These are phyloP conservation scores for Fusarium sp. DNA, from an alignment of 2,329 filamentous ascomycete species.

Conservation along the genomic window DNA sequence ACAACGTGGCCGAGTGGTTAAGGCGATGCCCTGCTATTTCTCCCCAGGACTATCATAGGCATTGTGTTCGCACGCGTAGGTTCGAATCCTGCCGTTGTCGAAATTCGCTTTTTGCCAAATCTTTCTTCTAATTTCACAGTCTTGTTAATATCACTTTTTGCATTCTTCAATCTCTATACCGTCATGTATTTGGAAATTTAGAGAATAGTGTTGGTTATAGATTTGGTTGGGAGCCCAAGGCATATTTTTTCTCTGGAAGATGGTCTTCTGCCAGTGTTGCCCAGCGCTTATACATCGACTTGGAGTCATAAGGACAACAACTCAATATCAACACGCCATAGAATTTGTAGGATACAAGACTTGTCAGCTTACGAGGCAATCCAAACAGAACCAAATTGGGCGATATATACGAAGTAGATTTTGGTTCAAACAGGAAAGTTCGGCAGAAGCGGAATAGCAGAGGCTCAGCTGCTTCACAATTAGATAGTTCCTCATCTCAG, in stretches of 20 bases:
- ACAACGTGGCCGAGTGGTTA: conserved; percentile 38
- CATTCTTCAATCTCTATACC: neutral
- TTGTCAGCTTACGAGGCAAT: neutral
- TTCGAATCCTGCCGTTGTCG: conserved; percentile 39
- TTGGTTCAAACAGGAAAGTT: neutral
- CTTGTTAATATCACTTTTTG: neutral
- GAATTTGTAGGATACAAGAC: neutral
- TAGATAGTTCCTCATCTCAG: neutral
- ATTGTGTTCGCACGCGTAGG: conserved; percentile 39
- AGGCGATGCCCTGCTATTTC: conserved; percentile 38
- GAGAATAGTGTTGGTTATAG: neutral
- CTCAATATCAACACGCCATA: neutral
- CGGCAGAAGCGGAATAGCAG: neutral
- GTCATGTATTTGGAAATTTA: neutral
- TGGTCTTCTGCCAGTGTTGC: neutral
- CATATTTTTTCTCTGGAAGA: neutral
- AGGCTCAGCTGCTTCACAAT: conserved; percentile 3
- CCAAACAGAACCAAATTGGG: neutral
- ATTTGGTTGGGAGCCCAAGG: neutral
- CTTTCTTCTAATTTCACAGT: neutral
- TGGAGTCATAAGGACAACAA: neutral
- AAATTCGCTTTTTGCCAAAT: neutral
- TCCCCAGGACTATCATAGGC: conserved; percentile 21
- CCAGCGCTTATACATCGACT: neutral
- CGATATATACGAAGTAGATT: neutral